These are phyloP conservation scores for Chlamydomonas sp. DNA, from an alignment of 139 green algal species.

Conservation along the genomic window DNA sequence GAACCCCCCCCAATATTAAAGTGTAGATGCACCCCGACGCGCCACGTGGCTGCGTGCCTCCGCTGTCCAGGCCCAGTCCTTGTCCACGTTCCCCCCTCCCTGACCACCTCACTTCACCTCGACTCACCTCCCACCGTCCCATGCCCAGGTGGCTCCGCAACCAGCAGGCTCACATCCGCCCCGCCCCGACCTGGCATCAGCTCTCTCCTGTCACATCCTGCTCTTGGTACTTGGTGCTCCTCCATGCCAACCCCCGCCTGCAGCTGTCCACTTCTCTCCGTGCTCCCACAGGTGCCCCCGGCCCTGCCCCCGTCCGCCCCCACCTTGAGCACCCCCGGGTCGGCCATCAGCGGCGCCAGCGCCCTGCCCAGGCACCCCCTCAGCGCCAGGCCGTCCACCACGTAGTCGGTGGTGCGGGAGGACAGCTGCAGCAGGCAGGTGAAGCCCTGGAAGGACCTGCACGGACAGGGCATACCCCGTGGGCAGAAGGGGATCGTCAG, in stretches of 20 bases:
- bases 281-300: not conserved
- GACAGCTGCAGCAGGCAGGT: constrained; percentile 95
- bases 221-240: too few species aligned
- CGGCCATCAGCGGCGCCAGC: constrained; percentile 75
- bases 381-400: constrained; percentile 89
- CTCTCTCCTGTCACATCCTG: too few species aligned
- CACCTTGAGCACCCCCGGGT: constrained; percentile 80
- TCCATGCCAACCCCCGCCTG: not conserved
- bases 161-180: too few species aligned
- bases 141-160: too few species aligned
- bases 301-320: not conserved
- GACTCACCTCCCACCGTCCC: too few species aligned
- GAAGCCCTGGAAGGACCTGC: constrained; percentile 83
- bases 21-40: too few species aligned
- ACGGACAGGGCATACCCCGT: not conserved
- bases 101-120: too few species aligned
- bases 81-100: too few species aligned
- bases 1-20: too few species aligned
- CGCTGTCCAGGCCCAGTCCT: too few species aligned
- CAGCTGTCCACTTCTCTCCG: not conserved
- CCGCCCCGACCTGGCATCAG: too few species aligned
- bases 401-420: constrained; percentile 81
- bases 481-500: not conserved
- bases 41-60: too few species aligned
- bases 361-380: constrained; percentile 61